Conservation (phyloP, 2,329 filamentous ascomycete genomes). For the Xylogone sp. region DNA sequence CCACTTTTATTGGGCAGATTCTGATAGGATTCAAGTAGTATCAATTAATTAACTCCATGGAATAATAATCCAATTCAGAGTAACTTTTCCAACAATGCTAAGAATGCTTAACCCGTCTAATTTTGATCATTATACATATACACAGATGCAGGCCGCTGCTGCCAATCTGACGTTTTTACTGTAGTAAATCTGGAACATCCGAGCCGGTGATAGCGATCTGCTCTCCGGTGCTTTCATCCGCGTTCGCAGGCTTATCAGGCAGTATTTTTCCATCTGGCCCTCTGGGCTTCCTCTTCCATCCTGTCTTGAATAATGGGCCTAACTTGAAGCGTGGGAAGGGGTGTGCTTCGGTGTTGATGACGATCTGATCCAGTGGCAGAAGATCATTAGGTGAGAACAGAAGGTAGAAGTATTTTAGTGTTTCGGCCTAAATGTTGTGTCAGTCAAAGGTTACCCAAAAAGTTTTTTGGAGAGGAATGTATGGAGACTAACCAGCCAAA, state of each 20-base stretch:
- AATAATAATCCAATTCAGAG: background rate
- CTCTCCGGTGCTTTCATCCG: background rate
- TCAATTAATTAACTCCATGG: too few relatives aligned
- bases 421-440: constrained; percentile 66
- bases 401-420: constrained; percentile 95
- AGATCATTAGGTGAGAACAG: constrained; percentile 83
- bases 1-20: too few relatives aligned
- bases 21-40: too few relatives aligned
- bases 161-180: background rate
- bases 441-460: constrained; percentile 2
- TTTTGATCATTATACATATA: background rate
- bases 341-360: constrained; percentile 96
- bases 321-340: constrained; percentile 84
- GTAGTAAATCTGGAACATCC: background rate
- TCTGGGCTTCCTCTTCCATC: constrained; percentile 71
- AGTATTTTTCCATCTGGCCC: constrained; percentile 31
- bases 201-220: background rate
- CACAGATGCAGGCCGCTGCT: background rate
- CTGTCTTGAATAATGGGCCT: constrained; percentile 71
- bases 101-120: background rate
- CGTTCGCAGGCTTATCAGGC: constrained; percentile 13
- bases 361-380: constrained; percentile 78
- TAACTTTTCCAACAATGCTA: background rate
- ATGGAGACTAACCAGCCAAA: constrained; percentile 79
- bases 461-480: background rate